phyloP scores from a whole-genome alignment of 2,329 filamentous ascomycete species.

The Aureobasidium mangrovei region DNA sequence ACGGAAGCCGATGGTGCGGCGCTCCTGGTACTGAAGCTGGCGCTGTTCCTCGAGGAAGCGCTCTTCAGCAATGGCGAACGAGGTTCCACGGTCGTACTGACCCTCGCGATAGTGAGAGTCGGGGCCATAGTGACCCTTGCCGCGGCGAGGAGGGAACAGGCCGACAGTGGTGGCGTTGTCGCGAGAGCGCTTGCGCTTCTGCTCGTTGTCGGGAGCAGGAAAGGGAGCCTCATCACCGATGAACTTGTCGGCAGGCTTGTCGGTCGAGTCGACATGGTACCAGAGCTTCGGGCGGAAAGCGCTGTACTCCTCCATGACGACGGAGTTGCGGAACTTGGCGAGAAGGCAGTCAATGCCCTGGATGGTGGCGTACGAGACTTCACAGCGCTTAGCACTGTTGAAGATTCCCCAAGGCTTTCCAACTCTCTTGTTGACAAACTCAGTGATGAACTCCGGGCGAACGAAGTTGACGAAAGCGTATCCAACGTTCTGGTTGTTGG shows the following conservation, averaged over 20 bases:
- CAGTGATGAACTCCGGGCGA: slow-evolving; percentile 65
- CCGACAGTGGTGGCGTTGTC: slow-evolving; percentile 82
- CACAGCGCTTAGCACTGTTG: slow-evolving; percentile 74
- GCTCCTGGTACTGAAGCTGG: not conserved
- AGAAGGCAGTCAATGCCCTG: slow-evolving; percentile 87
- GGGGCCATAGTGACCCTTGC: slow-evolving; percentile 59
- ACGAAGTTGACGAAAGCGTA: slow-evolving; percentile 97
- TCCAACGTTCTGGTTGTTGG: slow-evolving; percentile 59
- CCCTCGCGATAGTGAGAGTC: slow-evolving; percentile 65
- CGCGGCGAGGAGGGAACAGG: slow-evolving; percentile 65
- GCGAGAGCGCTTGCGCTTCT: slow-evolving; percentile 78
- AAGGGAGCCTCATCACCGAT: slow-evolving; percentile 66
- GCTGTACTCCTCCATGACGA: slow-evolving; percentile 79
- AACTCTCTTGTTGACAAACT: slow-evolving; percentile 25
- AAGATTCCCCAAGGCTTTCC: slow-evolving; percentile 58
- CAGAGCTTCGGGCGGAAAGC: slow-evolving; percentile 80
- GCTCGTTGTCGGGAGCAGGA: slow-evolving; percentile 70
- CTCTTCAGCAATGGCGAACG: slow-evolving; percentile 29
- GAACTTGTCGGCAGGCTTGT: slow-evolving; percentile 27
- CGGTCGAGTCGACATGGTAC: slow-evolving; percentile 39
- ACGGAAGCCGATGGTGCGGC: not conserved
- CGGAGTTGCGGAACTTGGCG: slow-evolving; percentile 94
- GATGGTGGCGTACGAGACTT: slow-evolving; percentile 94
- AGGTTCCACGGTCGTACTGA: slow-evolving; percentile 73
- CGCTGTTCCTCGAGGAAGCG: not conserved